These are phyloP conservation scores for Colletotrichum sp. DNA, from an alignment of 2,329 filamentous ascomycete genomes.

Conservation along the genomic window DNA sequence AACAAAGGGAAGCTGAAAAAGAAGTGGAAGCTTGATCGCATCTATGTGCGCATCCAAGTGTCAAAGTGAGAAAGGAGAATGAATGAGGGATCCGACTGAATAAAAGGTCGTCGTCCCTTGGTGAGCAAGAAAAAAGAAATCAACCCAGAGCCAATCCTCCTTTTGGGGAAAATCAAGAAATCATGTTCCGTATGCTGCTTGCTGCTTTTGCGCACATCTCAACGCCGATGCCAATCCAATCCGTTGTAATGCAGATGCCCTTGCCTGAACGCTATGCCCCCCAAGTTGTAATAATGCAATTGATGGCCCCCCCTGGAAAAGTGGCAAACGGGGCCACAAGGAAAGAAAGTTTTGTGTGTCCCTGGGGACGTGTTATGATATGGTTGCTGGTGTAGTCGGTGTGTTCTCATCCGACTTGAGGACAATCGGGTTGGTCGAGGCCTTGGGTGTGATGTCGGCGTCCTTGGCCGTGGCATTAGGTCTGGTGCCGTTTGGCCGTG, in stretches of 20 bases:
- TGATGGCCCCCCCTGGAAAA: background rate
- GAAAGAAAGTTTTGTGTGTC: background rate
- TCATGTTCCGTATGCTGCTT: slow-evolving; percentile 5
- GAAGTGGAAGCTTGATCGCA: background rate
- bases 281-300: slow-evolving; percentile 9
- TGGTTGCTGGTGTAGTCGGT: background rate
- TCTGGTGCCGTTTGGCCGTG: slow-evolving; percentile 17
- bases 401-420: slow-evolving; percentile 8
- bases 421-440: slow-evolving; percentile 12
- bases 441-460: slow-evolving; percentile 17
- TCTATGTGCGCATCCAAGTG: background rate
- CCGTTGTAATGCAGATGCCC: slow-evolving; percentile 12
- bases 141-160: background rate
- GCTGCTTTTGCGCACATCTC: slow-evolving; percentile 9
- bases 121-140: background rate
- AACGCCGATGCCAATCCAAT: slow-evolving; percentile 8
- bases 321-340: background rate
- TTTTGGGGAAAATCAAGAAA: background rate
- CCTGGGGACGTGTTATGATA: background rate
- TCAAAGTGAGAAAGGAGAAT: background rate
- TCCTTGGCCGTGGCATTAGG: background rate
- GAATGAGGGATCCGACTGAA: background rate
- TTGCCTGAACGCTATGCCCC: slow-evolving; percentile 17
- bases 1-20: slow-evolving; percentile 3
- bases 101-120: background rate